phyloP scores from a whole-genome alignment of 495 filamentous ascomycete genomes.

The Neurospora intermedia region DNA sequence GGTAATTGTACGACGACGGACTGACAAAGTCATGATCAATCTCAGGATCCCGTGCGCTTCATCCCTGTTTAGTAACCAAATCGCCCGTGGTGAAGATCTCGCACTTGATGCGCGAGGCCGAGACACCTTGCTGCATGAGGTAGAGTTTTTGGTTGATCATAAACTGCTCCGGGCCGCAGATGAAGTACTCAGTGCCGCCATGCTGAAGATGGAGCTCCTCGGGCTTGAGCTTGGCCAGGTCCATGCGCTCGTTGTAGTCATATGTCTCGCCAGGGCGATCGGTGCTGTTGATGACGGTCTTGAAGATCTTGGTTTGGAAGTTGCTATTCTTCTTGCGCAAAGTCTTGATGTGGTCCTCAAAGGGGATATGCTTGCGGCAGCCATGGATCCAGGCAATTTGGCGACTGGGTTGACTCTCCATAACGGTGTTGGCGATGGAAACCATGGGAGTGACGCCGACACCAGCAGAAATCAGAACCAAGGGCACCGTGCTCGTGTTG shows the following conservation, averaged over 20 bases:
- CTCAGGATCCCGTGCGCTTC: background rate
- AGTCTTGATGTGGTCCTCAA: constrained; percentile 38
- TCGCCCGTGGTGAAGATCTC: constrained; percentile 61
- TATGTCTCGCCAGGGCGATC: constrained; percentile 48
- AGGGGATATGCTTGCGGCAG: constrained; percentile 40
- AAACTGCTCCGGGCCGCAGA: constrained; percentile 59
- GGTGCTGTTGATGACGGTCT: constrained; percentile 23
- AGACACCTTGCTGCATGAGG: constrained; percentile 43
- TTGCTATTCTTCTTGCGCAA: constrained; percentile 25
- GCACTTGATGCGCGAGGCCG: constrained; percentile 44
- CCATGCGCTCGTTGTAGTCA: constrained; percentile 43
- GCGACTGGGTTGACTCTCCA: constrained; percentile 30
- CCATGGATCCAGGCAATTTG: constrained; percentile 54
- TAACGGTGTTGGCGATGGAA: constrained; percentile 53
- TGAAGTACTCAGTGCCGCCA: constrained; percentile 48
- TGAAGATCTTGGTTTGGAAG: constrained; percentile 32
- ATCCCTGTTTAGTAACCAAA: constrained; percentile 12
- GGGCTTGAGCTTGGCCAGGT: constrained; percentile 41
- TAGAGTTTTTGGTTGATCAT: constrained; percentile 47
- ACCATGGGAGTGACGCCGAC: constrained; percentile 60
- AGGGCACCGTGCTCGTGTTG: constrained; percentile 26
- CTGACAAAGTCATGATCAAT: background rate
- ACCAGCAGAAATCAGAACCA: constrained; percentile 63
- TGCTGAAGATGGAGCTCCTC: constrained; percentile 44
- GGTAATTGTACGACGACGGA: background rate